Percentiles rank a stretch among this genome's conserved stretches.
These are phyloP conservation scores for Xylariales sp. DNA, from an alignment of 2,329 filamentous ascomycete genomes.

Conservation along the genomic window DNA sequence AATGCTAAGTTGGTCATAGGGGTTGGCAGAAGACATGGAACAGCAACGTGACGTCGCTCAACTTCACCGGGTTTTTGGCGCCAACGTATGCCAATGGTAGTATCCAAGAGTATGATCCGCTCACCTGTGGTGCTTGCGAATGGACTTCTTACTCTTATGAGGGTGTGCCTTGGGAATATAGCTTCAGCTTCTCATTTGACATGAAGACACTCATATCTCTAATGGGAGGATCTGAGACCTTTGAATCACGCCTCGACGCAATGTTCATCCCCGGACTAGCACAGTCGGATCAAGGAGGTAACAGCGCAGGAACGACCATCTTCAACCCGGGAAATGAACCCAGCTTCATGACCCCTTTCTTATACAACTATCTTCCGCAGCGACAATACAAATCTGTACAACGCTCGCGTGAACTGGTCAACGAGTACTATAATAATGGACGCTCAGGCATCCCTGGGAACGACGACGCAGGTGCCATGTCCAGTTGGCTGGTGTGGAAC, in stretches of 20 bases:
- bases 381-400: slow-evolving; percentile 47
- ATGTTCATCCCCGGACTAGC: slow-evolving; percentile 25
- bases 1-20: too few species aligned
- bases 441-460: slow-evolving; percentile 50
- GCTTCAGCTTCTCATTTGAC: slow-evolving; percentile 54
- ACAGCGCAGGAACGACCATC: slow-evolving; percentile 38
- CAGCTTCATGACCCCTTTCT: slow-evolving; percentile 49
- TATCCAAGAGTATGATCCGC: slow-evolving; percentile 40
- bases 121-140: slow-evolving; percentile 49
- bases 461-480: slow-evolving; percentile 55
- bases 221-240: slow-evolving; percentile 45
- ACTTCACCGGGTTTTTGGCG: slow-evolving; percentile 53
- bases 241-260: slow-evolving; percentile 42
- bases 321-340: slow-evolving; percentile 55
- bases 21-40: slow-evolving; percentile 61
- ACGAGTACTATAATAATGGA: slow-evolving; percentile 42
- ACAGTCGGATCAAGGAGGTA: slow-evolving; percentile 46
- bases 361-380: slow-evolving; percentile 49
- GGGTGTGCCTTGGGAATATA: slow-evolving; percentile 40
- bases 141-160: slow-evolving; percentile 12
- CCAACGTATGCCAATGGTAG: slow-evolving; percentile 46
- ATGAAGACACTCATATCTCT: slow-evolving; percentile 45
- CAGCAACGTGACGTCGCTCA: slow-evolving; percentile 35
- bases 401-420: slow-evolving; percentile 42
- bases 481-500: slow-evolving; percentile 52